phyloP scores from a whole-genome alignment of 257 asterid species.

The Cruciata laevipes region DNA sequence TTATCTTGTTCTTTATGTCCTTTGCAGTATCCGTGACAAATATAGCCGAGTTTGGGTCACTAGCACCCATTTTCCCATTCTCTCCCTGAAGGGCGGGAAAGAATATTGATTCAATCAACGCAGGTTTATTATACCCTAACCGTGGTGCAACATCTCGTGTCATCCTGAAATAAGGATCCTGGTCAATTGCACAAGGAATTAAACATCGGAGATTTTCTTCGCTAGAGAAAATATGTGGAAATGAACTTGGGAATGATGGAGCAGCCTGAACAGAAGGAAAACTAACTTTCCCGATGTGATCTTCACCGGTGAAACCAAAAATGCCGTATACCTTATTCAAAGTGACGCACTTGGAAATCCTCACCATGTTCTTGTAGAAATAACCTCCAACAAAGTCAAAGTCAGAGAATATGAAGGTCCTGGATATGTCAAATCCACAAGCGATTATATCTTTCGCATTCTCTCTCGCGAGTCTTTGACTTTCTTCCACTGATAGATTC shows the following conservation, averaged over 20 bases:
- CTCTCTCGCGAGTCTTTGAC: slow-evolving; percentile 91
- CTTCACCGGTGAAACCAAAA: too few relatives aligned
- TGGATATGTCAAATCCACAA: slow-evolving; percentile 89
- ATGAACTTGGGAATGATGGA: too few relatives aligned
- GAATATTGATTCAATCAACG: slow-evolving; percentile 85
- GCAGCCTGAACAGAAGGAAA: too few relatives aligned
- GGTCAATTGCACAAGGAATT: too few relatives aligned
- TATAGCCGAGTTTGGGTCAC: slow-evolving; percentile 90
- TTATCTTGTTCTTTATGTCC: slow-evolving; percentile 79
- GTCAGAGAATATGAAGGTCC: slow-evolving; percentile 85
- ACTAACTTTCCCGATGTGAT: too few relatives aligned
- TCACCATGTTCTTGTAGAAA: too few relatives aligned
- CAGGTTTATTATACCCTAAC: slow-evolving; percentile 81
- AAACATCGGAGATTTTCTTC: too few relatives aligned
- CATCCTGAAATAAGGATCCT: too few relatives aligned
- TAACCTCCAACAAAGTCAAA: slow-evolving; percentile 62
- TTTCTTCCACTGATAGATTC: slow-evolving; percentile 77
- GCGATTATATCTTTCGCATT: slow-evolving; percentile 96
- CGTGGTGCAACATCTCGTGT: slow-evolving; percentile 49
- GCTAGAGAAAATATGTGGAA: too few relatives aligned
- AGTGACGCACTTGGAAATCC: too few relatives aligned
- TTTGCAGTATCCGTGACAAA: slow-evolving; percentile 83
- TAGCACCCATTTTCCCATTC: slow-evolving; percentile 89
- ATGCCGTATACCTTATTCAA: too few relatives aligned
- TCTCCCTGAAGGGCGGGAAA: slow-evolving; percentile 99